Base-by-base conservation (phyloP, 495 filamentous ascomycete genomes). In the Aspergillus ostianus region DNA sequence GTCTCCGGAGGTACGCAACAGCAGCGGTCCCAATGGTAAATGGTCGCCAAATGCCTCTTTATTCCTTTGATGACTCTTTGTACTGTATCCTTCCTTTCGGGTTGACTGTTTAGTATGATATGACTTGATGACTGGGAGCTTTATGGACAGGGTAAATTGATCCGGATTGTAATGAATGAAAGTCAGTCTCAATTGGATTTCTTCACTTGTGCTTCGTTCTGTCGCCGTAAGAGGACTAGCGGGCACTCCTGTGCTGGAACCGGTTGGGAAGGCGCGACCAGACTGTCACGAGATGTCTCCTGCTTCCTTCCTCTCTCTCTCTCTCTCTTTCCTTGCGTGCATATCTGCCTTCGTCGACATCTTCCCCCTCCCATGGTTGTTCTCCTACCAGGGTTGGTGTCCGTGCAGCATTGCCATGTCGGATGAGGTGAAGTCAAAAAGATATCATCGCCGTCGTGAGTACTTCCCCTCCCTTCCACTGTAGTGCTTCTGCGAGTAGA, bases 21-120 rank as follows among this genome's bases (percentile, higher is more conserved):
- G 6, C 64, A 66, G 52, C 58, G 64, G 0, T 53, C 41, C n/a
- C 55, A 57, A 19, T 63, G 64, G 64, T 66, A 55, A 58, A 23
- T 17, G 26, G 19, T n/a, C 45, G 44, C 9, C 13, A 48, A 29
- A n/a, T 30, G 23, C 13, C 13, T 23, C 8, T 17, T 3, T 8
- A n/a, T 47, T 17, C 17, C 6, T 29, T 23, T 47, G 5, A 26
- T 23, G 13, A 26, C 13, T 17, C 9, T 30, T 54, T 32, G 30
- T 7, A 8, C 30, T 32, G 7, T 32, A 12, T 32, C 30, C 8
- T 32, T 32, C 30, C 30, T 7, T 7, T 32, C 10, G 30, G 30
- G 30, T 2, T 32, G 30, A 32, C 30, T 32, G 13, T 41, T 41
- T 41, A 12, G 10, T 41, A 41, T 49, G 23, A 47, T 15, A 26